These are phyloP conservation scores for Acer yangbiense DNA, from an alignment of 345 rosid species.

Conservation along the genomic window DNA sequence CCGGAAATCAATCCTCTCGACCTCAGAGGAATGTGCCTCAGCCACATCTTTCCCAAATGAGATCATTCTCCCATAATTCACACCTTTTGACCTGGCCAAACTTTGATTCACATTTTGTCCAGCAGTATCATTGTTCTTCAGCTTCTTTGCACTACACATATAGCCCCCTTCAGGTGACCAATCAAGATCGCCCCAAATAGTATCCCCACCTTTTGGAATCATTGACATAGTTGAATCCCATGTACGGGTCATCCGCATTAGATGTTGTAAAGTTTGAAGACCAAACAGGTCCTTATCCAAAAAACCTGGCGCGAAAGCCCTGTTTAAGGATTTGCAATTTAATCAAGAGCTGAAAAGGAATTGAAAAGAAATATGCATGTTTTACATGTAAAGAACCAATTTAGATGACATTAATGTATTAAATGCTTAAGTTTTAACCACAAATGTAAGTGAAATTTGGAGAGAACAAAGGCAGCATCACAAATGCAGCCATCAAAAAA, in stretches of 20 bases:
- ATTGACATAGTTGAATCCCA: slow-evolving; percentile 81
- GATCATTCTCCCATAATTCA: slow-evolving; percentile 63
- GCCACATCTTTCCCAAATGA: slow-evolving; percentile 67
- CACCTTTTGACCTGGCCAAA: slow-evolving; percentile 16
- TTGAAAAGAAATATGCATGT: not conserved
- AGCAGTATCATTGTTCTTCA: slow-evolving; percentile 30
- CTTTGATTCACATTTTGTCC: slow-evolving; percentile 21
- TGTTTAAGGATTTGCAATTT: slow-evolving; percentile 28
- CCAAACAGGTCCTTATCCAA: slow-evolving; percentile 62
- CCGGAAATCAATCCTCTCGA: slow-evolving; percentile 57
- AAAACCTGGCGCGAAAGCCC: slow-evolving; percentile 62
- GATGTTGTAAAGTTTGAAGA: slow-evolving; percentile 58
- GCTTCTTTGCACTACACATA: slow-evolving; percentile 32
- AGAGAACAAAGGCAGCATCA: not conserved
- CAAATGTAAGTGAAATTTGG: not conserved
- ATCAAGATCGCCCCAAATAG: slow-evolving; percentile 70
- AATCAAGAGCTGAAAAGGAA: slow-evolving; percentile 16
- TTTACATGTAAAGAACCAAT: not conserved
- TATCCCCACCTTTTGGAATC: slow-evolving; percentile 77
- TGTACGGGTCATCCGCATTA: slow-evolving; percentile 69
- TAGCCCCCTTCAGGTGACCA: slow-evolving; percentile 64
- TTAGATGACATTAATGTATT: not conserved
- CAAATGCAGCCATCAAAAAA: not conserved
- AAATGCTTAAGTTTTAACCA: not conserved
- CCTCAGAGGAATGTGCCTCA: slow-evolving; percentile 44